Evolutionary conservation across 768 basidiomycete genomes (phyloP), one percentile per base, ranked within the genome.

Genomic region (Epithele typhae): DNA sequence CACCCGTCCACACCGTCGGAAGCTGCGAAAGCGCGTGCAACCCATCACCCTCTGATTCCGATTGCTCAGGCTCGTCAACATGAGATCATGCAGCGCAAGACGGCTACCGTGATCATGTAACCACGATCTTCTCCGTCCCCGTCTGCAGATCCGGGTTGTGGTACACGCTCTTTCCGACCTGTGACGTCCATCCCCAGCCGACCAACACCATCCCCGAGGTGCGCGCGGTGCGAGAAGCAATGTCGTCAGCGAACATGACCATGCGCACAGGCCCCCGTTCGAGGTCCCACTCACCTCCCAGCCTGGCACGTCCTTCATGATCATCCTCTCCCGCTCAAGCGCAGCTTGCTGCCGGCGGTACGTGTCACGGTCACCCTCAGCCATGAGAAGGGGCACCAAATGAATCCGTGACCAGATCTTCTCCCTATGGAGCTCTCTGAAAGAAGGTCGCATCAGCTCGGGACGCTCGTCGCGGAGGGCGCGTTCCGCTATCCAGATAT

Each of bases 361-460:
- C 46, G 77, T 74, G 64, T 94, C 92, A 45, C 96, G 85, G 71
- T 99, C 95, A 4, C 84, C 84, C 65, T 99, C 95, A 32, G 95
- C 95, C 57, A 94, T 75, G 37, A 99, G 76, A 47, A 97, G 65
- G 9, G 95, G 96, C 25, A 93, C 84, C 25, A 96, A 78, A 71
- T 98, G 84, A 62, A 99, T 92, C 53, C 95, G 81, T 48, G 93
- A 89, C 95, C 95, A 97, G 27, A 82, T 81, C 68, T 87, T 86
- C 72, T 99, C 95, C 53, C 95, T 79, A 64, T 87, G 75, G 34
- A 98, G 75, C 71, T 99, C 95, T 68, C 95, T 98, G 73, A 59
- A 58, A 51, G 64, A 65, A 30, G 61, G 48, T 53, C 64, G 57
- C 58, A 61, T 71, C 68, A 67, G 66, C 67, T 74, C 72, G 68